Evolutionary conservation across 345 rosid genomes (phyloP).

Genomic region (Eucalyptus marginata): DNA sequence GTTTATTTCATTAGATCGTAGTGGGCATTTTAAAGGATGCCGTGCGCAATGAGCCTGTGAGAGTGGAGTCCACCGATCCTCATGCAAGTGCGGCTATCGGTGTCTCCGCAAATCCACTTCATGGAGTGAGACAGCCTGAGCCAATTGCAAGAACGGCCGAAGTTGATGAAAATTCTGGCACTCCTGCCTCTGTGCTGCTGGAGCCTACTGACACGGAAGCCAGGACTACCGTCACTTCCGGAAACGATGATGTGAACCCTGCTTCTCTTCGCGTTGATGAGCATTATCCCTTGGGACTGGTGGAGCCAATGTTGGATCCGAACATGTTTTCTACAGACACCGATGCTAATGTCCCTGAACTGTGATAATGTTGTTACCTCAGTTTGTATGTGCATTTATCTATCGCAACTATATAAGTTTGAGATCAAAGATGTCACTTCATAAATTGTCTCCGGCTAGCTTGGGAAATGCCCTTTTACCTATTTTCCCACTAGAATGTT

Average conservation of each 20-base stretch:
- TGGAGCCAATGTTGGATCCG: not conserved
- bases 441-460: not conserved
- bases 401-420: too few relatives aligned
- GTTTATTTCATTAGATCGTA: not conserved
- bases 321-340: not conserved
- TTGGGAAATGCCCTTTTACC: not conserved
- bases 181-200: not conserved
- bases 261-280: not conserved
- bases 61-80: too few relatives aligned
- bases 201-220: not conserved
- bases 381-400: not conserved
- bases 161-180: not conserved
- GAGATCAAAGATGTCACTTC: too few relatives aligned
- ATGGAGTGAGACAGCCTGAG: not conserved
- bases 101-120: not conserved
- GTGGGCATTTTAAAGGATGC: not conserved
- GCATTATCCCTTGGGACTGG: not conserved
- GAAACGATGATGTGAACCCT: not conserved
- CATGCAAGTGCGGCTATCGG: too few relatives aligned
- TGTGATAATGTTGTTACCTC: not conserved
- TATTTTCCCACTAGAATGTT: not conserved
- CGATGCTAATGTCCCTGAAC: not conserved
- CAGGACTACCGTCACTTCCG: not conserved
- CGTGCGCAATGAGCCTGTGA: too few relatives aligned
- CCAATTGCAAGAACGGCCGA: not conserved